Percentiles rank a stretch among this genome's conserved stretches.
Conservation (phyloP, 2,329 filamentous ascomycete species). For the Fusarium sp. region DNA sequence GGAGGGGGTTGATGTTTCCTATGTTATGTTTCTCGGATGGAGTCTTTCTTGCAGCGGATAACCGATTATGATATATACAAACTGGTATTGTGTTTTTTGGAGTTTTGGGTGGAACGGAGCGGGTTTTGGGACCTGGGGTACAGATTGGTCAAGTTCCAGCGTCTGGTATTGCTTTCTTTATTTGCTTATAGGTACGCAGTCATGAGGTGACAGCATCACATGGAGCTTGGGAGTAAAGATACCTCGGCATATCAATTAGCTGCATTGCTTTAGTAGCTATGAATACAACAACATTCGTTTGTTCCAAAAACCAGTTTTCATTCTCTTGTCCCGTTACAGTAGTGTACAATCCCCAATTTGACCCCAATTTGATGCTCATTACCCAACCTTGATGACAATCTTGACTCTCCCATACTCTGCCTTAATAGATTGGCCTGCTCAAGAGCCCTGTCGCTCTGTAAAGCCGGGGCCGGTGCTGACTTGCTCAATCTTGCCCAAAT, state of each 20-base stretch:
- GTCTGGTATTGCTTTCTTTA: not conserved
- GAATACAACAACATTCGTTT: slow-evolving; percentile 24
- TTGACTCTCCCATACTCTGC: not conserved
- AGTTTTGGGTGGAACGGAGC: slow-evolving; percentile 16
- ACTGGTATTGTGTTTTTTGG: slow-evolving; percentile 4
- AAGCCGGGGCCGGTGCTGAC: slow-evolving; percentile 56
- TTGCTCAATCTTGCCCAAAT: slow-evolving; percentile 57
- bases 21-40: not conserved
- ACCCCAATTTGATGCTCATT: not conserved
- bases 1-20: not conserved
- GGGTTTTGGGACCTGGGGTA: not conserved
- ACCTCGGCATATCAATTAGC: slow-evolving; percentile 27
- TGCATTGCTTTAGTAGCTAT: slow-evolving; percentile 13
- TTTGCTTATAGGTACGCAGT: slow-evolving; percentile 4
- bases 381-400: slow-evolving; percentile 1
- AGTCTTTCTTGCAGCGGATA: not conserved
- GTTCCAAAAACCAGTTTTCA: not conserved
- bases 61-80: not conserved
- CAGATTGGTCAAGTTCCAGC: not conserved
- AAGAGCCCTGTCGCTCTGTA: slow-evolving; percentile 49
- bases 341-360: slow-evolving; percentile 11
- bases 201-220: slow-evolving; percentile 17
- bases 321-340: slow-evolving; percentile 14
- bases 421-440: not conserved
- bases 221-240: slow-evolving; percentile 37